Percentiles rank a stretch among this genome's conserved stretches.
These are phyloP conservation scores for Elymus sibiricus DNA, from an alignment of 176 grass and related monocot genomes.

Conservation along the genomic window DNA sequence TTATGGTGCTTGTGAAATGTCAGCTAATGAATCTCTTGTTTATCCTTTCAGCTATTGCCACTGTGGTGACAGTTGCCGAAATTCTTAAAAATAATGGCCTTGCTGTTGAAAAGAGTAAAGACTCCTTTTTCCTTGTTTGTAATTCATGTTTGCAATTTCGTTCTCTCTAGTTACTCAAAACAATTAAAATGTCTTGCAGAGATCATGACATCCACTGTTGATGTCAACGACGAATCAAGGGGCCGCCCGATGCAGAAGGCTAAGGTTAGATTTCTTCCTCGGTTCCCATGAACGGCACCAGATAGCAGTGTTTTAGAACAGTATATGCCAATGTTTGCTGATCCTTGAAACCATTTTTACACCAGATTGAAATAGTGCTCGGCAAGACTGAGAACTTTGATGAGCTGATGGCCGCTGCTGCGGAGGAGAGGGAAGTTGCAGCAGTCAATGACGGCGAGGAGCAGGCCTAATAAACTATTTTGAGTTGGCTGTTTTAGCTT, in stretches of 20 bases:
- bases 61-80: conserved; percentile 82
- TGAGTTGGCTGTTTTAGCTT: conserved; percentile 15
- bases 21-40: background rate
- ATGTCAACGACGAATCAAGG: conserved; percentile 88
- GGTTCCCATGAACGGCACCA: background rate
- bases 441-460: conserved; percentile 45
- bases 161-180: background rate
- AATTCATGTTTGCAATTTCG: background rate
- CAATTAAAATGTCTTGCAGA: conserved; percentile 35
- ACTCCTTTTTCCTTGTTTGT: background rate
- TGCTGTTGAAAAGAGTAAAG: conserved; percentile 87
- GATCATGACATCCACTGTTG: conserved; percentile 85
- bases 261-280: conserved; percentile 49
- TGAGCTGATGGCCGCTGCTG: conserved; percentile 82
- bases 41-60: conserved; percentile 70
- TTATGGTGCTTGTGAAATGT: background rate
- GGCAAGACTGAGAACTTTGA: conserved; percentile 93
- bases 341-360: background rate
- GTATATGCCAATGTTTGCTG: background rate
- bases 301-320: background rate
- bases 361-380: conserved; percentile 82
- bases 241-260: conserved; percentile 77
- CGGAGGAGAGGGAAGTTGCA: conserved; percentile 62
- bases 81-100: conserved; percentile 97
- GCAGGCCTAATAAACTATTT: conserved; percentile 37